These are phyloP conservation scores for Tylopilus plumbeoviolaceoides DNA, from an alignment of 768 basidiomycete species.

Conservation along the genomic window DNA sequence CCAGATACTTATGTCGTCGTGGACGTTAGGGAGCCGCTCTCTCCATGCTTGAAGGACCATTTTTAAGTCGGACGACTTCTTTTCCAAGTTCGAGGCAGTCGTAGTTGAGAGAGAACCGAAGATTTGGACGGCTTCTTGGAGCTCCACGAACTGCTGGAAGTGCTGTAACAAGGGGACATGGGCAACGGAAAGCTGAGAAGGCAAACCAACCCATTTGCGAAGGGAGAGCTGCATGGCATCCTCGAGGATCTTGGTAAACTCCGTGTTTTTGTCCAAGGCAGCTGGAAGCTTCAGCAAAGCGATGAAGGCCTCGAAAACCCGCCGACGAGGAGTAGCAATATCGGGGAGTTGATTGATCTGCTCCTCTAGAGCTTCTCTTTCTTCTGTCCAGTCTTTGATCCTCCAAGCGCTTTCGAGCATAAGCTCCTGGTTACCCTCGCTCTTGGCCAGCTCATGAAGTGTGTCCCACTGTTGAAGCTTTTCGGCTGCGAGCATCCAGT, in stretches of 20 bases:
- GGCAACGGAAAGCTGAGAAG: constrained; percentile 80
- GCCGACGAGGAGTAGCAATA: constrained; percentile 88
- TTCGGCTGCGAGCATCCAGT: constrained; percentile 94
- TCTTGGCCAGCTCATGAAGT: constrained; percentile 83
- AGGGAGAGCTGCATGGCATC: constrained; percentile 96
- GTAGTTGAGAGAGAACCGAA: constrained; percentile 88
- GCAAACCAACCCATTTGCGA: constrained; percentile 92
- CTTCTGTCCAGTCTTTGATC: constrained; percentile 85
- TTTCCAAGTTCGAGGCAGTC: constrained; percentile 84
- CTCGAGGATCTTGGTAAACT: constrained; percentile 86
- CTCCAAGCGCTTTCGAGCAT: constrained; percentile 96
- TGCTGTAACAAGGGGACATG: constrained; percentile 94
- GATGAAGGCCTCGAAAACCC: constrained; percentile 96
- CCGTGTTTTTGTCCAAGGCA: constrained; percentile 76
- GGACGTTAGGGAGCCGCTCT: constrained; percentile 90
- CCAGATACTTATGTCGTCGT: constrained; percentile 99
- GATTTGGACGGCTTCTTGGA: constrained; percentile 93
- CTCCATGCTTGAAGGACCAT: constrained; percentile 96
- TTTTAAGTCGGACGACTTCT: constrained; percentile 93
- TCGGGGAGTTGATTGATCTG: constrained; percentile 79
- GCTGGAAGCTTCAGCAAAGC: constrained; percentile 82
- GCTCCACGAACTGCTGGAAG: constrained; percentile 98
- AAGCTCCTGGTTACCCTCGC: constrained; percentile 87
- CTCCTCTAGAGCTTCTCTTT: constrained; percentile 72
- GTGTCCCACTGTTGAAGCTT: constrained; percentile 99